Percentiles rank a stretch among this genome's conserved stretches.
phyloP scores from a whole-genome alignment of 371 early-diverging fungal species.

The Mucor sp. region DNA sequence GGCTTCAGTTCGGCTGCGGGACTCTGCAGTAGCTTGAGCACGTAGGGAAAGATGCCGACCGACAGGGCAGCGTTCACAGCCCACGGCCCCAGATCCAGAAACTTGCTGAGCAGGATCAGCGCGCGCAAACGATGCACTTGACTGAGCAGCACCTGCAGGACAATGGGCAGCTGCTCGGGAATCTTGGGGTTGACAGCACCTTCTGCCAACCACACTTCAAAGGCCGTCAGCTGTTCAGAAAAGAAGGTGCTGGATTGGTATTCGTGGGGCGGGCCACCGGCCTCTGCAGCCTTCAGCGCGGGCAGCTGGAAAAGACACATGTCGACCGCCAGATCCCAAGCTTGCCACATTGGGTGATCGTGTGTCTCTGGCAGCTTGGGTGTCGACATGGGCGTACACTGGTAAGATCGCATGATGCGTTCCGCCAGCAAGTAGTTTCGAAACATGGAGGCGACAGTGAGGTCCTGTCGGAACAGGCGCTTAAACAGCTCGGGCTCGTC shows the following conservation, averaged over 20 bases:
- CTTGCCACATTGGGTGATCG: conserved; percentile 95
- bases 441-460: conserved; percentile 95
- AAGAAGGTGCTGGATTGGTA: conserved; percentile 91
- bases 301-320: conserved; percentile 93
- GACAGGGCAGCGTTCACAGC: conserved; percentile 92
- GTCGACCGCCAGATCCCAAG: conserved; percentile 96
- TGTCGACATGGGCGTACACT: conserved; percentile 87
- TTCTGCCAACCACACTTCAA: conserved; percentile 94
- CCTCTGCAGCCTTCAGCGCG: conserved; percentile 63
- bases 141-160: conserved; percentile 93
- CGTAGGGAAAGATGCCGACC: conserved; percentile 97
- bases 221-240: conserved; percentile 94
- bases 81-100: conserved; percentile 94
- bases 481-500: conserved; percentile 87
- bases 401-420: conserved; percentile 91
- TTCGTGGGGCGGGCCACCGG: conserved; percentile 49
- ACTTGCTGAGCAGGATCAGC: conserved; percentile 86
- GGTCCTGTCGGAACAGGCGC: conserved; percentile 91
- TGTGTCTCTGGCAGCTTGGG: conserved; percentile 89
- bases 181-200: conserved; percentile 70
- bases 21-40: conserved; percentile 92
- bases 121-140: conserved; percentile 95
- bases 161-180: conserved; percentile 94
- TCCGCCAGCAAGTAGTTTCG: conserved; percentile 95
- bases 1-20: conserved; percentile 94